A percentile compares a stretch with the other conserved stretches of the same genome.
Conservation (phyloP, 179 eudicot genomes). For the Sideroxylon spinosum region DNA sequence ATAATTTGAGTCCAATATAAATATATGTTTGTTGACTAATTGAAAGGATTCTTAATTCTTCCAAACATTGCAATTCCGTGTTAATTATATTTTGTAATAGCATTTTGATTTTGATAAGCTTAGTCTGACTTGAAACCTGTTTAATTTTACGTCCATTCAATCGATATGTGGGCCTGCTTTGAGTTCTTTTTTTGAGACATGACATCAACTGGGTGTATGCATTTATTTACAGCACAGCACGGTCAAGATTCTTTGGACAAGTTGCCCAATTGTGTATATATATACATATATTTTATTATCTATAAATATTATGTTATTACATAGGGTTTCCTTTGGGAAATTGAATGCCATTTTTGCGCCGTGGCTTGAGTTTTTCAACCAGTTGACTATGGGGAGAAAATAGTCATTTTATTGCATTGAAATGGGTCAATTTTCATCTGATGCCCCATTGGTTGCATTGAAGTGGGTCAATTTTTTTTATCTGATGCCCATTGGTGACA, state of each 20-base stretch:
- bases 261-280: neutral
- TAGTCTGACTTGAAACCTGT: neutral
- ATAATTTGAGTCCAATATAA: neutral
- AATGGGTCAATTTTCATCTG: too few relatives aligned
- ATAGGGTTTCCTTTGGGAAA: neutral
- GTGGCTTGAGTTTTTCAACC: too few relatives aligned
- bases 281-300: too few relatives aligned
- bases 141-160: neutral
- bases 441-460: too few relatives aligned
- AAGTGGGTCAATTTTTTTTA: too few relatives aligned
- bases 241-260: conserved; percentile 4
- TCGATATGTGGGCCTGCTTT: neutral
- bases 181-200: neutral
- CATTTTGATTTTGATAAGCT: neutral
- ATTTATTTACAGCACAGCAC: neutral
- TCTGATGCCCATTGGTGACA: too few relatives aligned
- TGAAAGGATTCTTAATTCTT: too few relatives aligned
- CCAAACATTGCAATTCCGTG: neutral
- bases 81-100: neutral
- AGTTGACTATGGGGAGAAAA: too few relatives aligned
- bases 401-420: too few relatives aligned
- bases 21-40: neutral
- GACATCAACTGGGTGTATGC: neutral
- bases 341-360: neutral
- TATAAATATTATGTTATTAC: neutral